phyloP scores from a whole-genome alignment of 371 early-diverging fungal genomes.

The Chytridium lagenaria region DNA sequence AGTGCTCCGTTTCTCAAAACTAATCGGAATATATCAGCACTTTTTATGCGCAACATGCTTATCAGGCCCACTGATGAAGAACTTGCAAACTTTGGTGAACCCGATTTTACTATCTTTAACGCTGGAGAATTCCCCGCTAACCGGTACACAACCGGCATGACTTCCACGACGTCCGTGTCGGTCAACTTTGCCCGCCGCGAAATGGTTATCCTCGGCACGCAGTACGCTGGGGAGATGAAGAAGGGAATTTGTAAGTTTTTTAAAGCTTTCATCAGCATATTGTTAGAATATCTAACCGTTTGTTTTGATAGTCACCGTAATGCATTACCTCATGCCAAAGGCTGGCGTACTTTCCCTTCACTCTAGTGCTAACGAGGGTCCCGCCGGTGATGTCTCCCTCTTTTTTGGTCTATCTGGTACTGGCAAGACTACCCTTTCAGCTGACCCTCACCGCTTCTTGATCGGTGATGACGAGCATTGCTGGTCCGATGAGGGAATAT shows the following conservation, averaged over 20 bases:
- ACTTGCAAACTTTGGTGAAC: slow-evolving; percentile 85
- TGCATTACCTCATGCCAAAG: slow-evolving; percentile 98
- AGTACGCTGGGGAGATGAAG: slow-evolving; percentile 99
- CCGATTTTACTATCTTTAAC: slow-evolving; percentile 96
- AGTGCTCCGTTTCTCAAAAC: not conserved
- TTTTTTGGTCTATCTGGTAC: slow-evolving; percentile 98
- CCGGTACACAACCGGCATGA: slow-evolving; percentile 95
- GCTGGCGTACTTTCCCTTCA: slow-evolving; percentile 95
- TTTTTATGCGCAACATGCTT: slow-evolving; percentile 98
- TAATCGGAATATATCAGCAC: slow-evolving; percentile 36
- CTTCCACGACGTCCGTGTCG: slow-evolving; percentile 88
- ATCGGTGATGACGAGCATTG: slow-evolving; percentile 99
- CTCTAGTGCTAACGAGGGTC: slow-evolving; percentile 95
- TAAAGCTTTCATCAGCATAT: not conserved
- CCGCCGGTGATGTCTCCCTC: slow-evolving; percentile 91
- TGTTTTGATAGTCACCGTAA: slow-evolving; percentile 73
- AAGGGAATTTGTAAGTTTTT: slow-evolving; percentile 69
- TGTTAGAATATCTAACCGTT: not conserved
- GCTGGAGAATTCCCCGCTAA: slow-evolving; percentile 96
- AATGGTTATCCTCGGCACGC: slow-evolving; percentile 94
- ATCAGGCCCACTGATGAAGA: slow-evolving; percentile 93
- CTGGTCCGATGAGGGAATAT: slow-evolving; percentile 94
- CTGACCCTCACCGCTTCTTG: slow-evolving; percentile 89
- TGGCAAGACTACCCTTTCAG: slow-evolving; percentile 97
- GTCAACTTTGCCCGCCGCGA: slow-evolving; percentile 83